Percentiles rank a stretch among this genome's conserved stretches.
phyloP scores from a whole-genome alignment of 352 stramenopile species.

The Globisporangium cystogenes region DNA sequence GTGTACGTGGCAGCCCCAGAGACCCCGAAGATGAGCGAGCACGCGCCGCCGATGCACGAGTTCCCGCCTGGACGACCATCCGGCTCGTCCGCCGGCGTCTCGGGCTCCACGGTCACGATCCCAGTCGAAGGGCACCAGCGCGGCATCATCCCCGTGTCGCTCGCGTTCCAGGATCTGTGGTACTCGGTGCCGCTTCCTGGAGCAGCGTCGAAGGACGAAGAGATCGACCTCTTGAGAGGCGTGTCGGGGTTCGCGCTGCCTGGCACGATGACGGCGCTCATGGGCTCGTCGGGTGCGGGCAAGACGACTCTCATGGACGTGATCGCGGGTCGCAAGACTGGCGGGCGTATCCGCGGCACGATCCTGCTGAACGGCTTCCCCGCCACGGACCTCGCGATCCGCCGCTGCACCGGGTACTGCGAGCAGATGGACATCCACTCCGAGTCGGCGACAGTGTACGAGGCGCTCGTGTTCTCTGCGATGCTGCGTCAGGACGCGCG shows the following conservation, averaged over 20 bases:
- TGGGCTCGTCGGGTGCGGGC: constrained; percentile 71
- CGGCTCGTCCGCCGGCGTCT: neutral
- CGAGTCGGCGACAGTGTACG: constrained; percentile 82
- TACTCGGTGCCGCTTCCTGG: constrained; percentile 50
- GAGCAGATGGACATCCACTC: constrained; percentile 90
- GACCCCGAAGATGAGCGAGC: constrained; percentile 7
- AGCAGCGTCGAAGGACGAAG: constrained; percentile 21
- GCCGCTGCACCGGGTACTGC: constrained; percentile 47
- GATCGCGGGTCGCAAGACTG: constrained; percentile 89
- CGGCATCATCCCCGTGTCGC: constrained; percentile 26
- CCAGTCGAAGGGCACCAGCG: constrained; percentile 5
- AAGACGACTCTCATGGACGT: constrained; percentile 96
- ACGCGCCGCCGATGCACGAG: neutral
- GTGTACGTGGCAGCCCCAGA: constrained; percentile 4
- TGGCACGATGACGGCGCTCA: constrained; percentile 64
- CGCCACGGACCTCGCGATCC: constrained; percentile 41
- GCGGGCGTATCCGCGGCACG: constrained; percentile 65
- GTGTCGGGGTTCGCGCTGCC: constrained; percentile 60
- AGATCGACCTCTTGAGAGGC: constrained; percentile 78
- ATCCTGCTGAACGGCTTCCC: constrained; percentile 54
- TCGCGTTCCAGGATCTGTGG: constrained; percentile 50
- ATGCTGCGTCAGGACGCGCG: constrained; percentile 53
- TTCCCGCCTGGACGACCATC: constrained; percentile 4
- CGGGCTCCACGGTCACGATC: constrained; percentile 12
- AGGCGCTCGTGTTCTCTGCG: constrained; percentile 89